phyloP scores from a whole-genome alignment of 225 moss, liverwort and hornwort species.

The Polytrichum commune region DNA sequence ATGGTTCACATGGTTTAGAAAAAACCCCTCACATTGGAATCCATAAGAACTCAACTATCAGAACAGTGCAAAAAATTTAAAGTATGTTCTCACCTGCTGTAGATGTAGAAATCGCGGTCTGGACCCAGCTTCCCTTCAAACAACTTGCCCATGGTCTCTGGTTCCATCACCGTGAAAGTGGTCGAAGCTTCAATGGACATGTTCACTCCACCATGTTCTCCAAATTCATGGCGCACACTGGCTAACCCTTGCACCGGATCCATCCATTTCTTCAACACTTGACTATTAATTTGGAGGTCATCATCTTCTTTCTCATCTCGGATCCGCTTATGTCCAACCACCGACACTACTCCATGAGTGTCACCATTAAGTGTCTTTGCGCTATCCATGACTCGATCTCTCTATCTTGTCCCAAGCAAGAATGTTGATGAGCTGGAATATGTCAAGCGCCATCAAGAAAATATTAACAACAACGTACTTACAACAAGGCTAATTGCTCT shows the following conservation, averaged over 20 bases:
- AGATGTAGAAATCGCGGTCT: conserved; percentile 66
- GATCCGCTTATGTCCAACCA: conserved; percentile 42
- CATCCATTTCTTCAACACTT: conserved; percentile 60
- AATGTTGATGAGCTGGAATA: not conserved
- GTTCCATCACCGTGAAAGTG: conserved; percentile 71
- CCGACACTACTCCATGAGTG: conserved; percentile 22
- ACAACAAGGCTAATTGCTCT: too few species aligned
- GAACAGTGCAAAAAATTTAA: not conserved
- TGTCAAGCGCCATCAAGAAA: too few species aligned
- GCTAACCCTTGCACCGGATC: conserved; percentile 62
- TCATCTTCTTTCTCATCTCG: conserved; percentile 29
- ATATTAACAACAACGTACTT: too few species aligned
- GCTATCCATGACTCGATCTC: conserved; percentile 21
- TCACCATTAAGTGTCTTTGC: conserved; percentile 7
- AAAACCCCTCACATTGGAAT: too few species aligned
- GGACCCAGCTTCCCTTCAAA: conserved; percentile 62
- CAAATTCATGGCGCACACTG: conserved; percentile 58
- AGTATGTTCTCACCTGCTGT: conserved; percentile 40
- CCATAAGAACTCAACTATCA: too few species aligned
- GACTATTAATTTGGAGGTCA: conserved; percentile 27
- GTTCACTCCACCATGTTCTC: conserved; percentile 72
- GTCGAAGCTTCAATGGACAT: conserved; percentile 74
- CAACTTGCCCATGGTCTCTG: conserved; percentile 71
- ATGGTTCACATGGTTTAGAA: too few species aligned
- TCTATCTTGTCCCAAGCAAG: not conserved